Conservation (phyloP, 139 green algal genomes). For the Picochlorum sp. region DNA sequence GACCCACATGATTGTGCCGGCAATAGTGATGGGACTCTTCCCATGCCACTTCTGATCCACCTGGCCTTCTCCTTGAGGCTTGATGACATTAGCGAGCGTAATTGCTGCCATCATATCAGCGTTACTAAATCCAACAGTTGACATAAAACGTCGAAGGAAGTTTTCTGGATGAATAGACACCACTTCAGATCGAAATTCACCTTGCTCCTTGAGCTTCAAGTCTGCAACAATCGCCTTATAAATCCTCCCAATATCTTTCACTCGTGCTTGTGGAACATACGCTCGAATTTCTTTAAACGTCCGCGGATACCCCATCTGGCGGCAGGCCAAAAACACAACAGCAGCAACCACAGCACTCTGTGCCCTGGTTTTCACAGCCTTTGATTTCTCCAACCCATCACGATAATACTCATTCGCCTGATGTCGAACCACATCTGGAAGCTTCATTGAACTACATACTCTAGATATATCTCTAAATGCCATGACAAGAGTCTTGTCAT, state of each 20-base stretch:
- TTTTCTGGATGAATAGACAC: conserved; percentile 29
- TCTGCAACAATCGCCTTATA: conserved; percentile 56
- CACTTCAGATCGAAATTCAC: conserved; percentile 23
- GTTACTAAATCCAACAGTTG: conserved; percentile 21
- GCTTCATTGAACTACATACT: conserved; percentile 47
- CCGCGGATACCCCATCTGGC: conserved; percentile 55
- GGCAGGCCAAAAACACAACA: conserved; percentile 78
- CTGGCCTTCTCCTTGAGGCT: conserved; percentile 14
- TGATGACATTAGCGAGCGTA: conserved; percentile 16
- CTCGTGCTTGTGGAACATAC: conserved; percentile 43
- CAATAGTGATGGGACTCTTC: conserved; percentile 57
- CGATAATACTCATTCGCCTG: conserved; percentile 58
- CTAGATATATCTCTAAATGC: conserved; percentile 41
- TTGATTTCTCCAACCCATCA: conserved; percentile 38
- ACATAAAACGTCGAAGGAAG: conserved; percentile 47
- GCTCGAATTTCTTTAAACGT: conserved; percentile 86
- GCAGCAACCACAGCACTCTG: conserved; percentile 66
- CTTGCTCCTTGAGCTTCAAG: conserved; percentile 35
- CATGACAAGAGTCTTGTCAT: conserved; percentile 28
- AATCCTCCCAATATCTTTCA: conserved; percentile 44
- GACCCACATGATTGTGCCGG: conserved; percentile 61
- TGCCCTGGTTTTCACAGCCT: conserved; percentile 43
- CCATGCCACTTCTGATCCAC: conserved; percentile 49
- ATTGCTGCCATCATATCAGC: conserved; percentile 21
- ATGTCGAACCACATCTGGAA: conserved; percentile 56